These are phyloP conservation scores for Kuraishia borneana DNA, from an alignment of 805 yeast genomes.

Conservation along the genomic window DNA sequence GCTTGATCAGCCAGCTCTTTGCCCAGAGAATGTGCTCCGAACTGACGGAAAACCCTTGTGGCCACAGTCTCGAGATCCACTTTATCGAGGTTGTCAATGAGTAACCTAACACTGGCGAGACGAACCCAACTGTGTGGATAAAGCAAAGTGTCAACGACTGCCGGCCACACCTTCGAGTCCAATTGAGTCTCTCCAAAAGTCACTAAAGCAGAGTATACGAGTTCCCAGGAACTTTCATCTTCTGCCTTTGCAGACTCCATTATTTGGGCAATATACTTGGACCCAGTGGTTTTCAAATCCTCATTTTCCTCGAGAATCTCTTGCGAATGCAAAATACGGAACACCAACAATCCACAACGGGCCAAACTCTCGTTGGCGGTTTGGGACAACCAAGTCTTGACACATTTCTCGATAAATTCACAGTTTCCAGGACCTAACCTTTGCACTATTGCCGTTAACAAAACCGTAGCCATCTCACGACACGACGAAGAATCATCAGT, in stretches of 20 bases:
- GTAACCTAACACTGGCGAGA: conserved; percentile 25
- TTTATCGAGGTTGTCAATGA: not conserved
- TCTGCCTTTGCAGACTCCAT: conserved; percentile 22
- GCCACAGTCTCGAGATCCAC: conserved; percentile 50
- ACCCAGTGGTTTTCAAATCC: conserved; percentile 27
- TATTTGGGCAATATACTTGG: conserved; percentile 13
- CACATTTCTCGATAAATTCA: conserved; percentile 29
- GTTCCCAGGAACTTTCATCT: conserved; percentile 56
- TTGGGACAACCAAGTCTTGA: conserved; percentile 54
- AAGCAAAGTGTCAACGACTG: conserved; percentile 42
- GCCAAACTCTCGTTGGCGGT: conserved; percentile 37
- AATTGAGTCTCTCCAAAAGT: conserved; percentile 28
- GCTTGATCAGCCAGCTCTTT: conserved; percentile 37
- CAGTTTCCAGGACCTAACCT: conserved; percentile 29
- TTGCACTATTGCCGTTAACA: conserved; percentile 43
- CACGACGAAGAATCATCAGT: conserved; percentile 73
- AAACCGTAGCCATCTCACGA: conserved; percentile 68
- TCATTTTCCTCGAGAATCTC: conserved; percentile 28
- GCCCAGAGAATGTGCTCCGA: conserved; percentile 67
- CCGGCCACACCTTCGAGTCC: conserved; percentile 31
- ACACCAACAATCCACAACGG: conserved; percentile 67
- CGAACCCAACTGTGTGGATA: conserved; percentile 94
- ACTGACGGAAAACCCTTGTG: conserved; percentile 59
- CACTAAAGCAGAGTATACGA: conserved; percentile 55
- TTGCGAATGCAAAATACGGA: conserved; percentile 46